Percentiles rank a stretch among this genome's conserved stretches.
Evolutionary conservation across 805 yeast genomes (phyloP).

Genomic region (Saccharomyces kudriavzevii): DNA sequence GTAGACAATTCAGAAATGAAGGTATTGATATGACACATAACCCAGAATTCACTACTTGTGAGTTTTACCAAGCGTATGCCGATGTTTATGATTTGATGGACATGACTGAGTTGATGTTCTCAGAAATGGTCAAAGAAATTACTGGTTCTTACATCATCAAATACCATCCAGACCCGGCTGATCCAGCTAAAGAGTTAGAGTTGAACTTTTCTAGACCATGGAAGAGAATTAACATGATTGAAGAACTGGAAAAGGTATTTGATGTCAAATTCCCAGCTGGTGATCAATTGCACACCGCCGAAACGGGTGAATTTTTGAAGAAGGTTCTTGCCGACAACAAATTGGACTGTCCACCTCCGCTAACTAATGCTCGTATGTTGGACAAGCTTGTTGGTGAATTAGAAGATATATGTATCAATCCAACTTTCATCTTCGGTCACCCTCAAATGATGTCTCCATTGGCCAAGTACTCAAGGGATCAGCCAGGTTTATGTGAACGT

Average conservation of each 20-base stretch:
- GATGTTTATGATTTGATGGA: slow-evolving; percentile 92
- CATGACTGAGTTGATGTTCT: slow-evolving; percentile 84
- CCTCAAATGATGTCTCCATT: slow-evolving; percentile 99
- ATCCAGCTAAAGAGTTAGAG: slow-evolving; percentile 70
- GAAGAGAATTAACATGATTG: slow-evolving; percentile 97
- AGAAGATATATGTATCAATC: slow-evolving; percentile 91
- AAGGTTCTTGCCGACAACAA: slow-evolving; percentile 68
- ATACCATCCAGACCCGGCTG: slow-evolving; percentile 93
- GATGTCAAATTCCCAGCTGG: slow-evolving; percentile 92
- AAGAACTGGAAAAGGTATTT: slow-evolving; percentile 80
- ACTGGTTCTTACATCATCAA: slow-evolving; percentile 79
- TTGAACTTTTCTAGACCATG: slow-evolving; percentile 93
- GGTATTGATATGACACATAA: slow-evolving; percentile 98
- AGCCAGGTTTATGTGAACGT: slow-evolving; percentile 94
- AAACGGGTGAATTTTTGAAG: slow-evolving; percentile 86
- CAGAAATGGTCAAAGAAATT: slow-evolving; percentile 94
- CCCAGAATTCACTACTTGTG: slow-evolving; percentile 98
- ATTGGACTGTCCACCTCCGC: slow-evolving; percentile 81
- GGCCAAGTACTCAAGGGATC: slow-evolving; percentile 89
- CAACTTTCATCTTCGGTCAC: slow-evolving; percentile 96
- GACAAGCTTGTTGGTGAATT: slow-evolving; percentile 96
- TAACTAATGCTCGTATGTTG: slow-evolving; percentile 97
- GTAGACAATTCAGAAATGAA: slow-evolving; percentile 97
- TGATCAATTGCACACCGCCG: slow-evolving; percentile 86
- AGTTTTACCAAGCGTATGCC: slow-evolving; percentile 95